phyloP scores from a whole-genome alignment of 2,329 filamentous ascomycete genomes.

The Pseudogymnoascus sp. region DNA sequence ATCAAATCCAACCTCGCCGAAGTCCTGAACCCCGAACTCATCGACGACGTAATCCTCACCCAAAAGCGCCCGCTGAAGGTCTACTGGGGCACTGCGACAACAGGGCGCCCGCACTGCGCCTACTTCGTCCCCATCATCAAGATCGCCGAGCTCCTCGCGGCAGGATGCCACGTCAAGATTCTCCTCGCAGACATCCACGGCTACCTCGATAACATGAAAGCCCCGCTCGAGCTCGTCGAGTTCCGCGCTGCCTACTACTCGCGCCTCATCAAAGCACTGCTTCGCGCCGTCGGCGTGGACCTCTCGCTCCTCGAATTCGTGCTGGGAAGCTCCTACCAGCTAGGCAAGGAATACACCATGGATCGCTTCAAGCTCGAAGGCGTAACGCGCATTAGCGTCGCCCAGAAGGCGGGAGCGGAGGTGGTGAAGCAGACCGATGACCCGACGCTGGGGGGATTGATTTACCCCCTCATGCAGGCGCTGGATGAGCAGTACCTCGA shows the following conservation, averaged over 20 bases:
- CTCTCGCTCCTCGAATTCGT: slow-evolving; percentile 76
- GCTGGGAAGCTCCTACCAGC: slow-evolving; percentile 76
- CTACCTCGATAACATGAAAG: slow-evolving; percentile 77
- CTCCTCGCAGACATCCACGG: slow-evolving; percentile 66
- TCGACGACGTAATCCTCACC: slow-evolving; percentile 60
- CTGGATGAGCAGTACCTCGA: slow-evolving; percentile 84
- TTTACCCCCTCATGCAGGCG: slow-evolving; percentile 83
- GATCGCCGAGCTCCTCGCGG: slow-evolving; percentile 76
- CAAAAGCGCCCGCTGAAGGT: slow-evolving; percentile 65
- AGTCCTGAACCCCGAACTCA: slow-evolving; percentile 74
- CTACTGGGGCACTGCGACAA: slow-evolving; percentile 84
- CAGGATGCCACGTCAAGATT: slow-evolving; percentile 74
- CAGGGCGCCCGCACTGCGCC: slow-evolving; percentile 78
- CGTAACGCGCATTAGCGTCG: slow-evolving; percentile 32
- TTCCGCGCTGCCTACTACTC: slow-evolving; percentile 78
- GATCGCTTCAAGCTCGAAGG: slow-evolving; percentile 67
- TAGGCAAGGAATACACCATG: slow-evolving; percentile 66
- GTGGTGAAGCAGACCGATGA: slow-evolving; percentile 88
- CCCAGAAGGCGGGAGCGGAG: slow-evolving; percentile 85
- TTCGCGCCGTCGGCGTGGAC: slow-evolving; percentile 69
- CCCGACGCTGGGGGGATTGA: slow-evolving; percentile 61
- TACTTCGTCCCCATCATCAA: slow-evolving; percentile 88
- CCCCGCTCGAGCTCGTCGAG: slow-evolving; percentile 79
- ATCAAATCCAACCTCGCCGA: slow-evolving; percentile 77
- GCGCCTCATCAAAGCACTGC: slow-evolving; percentile 62